A percentile compares a stretch with the other conserved stretches of the same genome.
Evolutionary conservation across 2,329 filamentous ascomycete genomes (phyloP).

Genomic region (Sporothrix curviconia): DNA sequence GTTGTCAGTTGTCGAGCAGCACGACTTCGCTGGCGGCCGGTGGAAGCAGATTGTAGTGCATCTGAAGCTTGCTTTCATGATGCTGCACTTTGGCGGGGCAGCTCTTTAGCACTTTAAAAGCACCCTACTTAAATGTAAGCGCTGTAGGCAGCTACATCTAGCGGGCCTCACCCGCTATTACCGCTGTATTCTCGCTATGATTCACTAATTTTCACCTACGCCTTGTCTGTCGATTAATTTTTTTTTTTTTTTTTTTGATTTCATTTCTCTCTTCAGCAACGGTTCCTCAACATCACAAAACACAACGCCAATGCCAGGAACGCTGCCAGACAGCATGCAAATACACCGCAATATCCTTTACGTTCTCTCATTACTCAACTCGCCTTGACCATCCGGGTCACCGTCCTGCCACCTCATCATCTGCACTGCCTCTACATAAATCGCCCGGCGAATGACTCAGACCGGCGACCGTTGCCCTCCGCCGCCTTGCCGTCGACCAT

Average conservation of each 20-base stretch:
- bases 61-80: neutral
- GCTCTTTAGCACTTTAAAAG: neutral
- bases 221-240: too few relatives aligned
- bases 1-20: too few relatives aligned
- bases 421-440: neutral
- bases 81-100: neutral
- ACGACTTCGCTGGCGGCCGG: too few relatives aligned
- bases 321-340: neutral
- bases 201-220: neutral
- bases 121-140: neutral
- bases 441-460: constrained; percentile 2
- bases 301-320: neutral
- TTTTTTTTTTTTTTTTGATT: neutral
- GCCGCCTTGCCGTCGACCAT: neutral
- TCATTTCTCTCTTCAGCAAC: neutral
- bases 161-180: too few relatives aligned
- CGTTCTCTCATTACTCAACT: neutral
- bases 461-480: neutral
- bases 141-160: neutral
- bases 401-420: neutral
- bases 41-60: constrained; percentile 1
- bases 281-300: too few relatives aligned
- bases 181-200: neutral
- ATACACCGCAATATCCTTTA: neutral
- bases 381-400: neutral